Evolutionary conservation across 1,139 yeast species (phyloP).

Genomic region (Taphrina communis): DNA sequence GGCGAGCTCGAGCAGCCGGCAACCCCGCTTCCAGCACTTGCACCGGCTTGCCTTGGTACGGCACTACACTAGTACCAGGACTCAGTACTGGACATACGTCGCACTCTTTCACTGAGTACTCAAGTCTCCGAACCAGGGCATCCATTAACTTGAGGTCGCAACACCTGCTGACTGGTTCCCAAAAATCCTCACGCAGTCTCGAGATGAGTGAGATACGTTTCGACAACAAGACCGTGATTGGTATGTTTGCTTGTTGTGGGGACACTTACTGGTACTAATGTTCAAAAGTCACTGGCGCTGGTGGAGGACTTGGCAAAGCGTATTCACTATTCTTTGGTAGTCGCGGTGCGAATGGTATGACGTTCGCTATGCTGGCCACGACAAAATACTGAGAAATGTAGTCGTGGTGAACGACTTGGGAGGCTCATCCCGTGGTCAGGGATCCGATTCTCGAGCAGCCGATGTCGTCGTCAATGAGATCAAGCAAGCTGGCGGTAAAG

Average conservation of each 20-base stretch:
- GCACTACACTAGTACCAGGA: too few species aligned
- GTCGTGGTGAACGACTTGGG: constrained; percentile 89
- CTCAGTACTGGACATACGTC: too few species aligned
- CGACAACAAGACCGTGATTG: constrained; percentile 47
- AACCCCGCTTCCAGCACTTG: constrained; percentile 6
- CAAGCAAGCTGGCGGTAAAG: constrained; percentile 73
- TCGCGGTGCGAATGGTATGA: constrained; percentile 72
- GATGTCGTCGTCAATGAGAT: constrained; percentile 89
- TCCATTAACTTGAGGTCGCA: too few species aligned
- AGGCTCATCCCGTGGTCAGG: constrained; percentile 74
- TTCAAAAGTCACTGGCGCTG: constrained; percentile 93
- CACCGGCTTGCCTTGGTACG: background rate
- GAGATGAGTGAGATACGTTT: constrained; percentile 46
- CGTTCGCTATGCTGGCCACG: background rate
- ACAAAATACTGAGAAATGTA: background rate
- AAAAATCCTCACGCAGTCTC: background rate
- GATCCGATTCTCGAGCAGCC: constrained; percentile 62
- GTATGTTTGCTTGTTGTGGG: constrained; percentile 17
- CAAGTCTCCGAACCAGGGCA: too few species aligned
- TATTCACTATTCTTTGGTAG: constrained; percentile 87
- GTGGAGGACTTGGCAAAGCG: constrained; percentile 92
- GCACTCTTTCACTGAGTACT: too few species aligned
- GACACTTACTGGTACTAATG: constrained; percentile 56
- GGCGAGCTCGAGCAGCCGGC: background rate
- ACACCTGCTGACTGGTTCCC: too few species aligned